Evolutionary conservation across 257 asterid genomes (phyloP).

Genomic region (Lithospermum erythrorhizon): DNA sequence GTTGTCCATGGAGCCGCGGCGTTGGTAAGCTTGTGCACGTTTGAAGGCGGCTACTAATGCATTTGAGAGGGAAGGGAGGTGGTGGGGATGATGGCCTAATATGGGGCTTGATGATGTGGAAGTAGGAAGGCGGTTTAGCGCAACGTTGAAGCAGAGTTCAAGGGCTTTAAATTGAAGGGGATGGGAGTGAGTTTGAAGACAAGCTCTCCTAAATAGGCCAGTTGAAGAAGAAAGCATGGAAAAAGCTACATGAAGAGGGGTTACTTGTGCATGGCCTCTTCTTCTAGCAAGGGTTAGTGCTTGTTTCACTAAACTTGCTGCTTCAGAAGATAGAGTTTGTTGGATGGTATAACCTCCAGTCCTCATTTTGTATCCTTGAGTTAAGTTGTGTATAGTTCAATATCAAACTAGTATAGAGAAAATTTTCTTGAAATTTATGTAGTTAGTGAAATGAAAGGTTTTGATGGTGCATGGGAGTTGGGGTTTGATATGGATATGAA

Average conservation of each 20-base stretch:
- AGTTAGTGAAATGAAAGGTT: background rate
- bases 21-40: constrained; percentile 90
- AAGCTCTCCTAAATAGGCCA: constrained; percentile 56
- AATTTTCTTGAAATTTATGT: background rate
- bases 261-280: constrained; percentile 91
- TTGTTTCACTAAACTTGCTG: constrained; percentile 48
- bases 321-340: constrained; percentile 48
- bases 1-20: constrained; percentile 58
- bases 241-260: constrained; percentile 85
- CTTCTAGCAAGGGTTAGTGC: constrained; percentile 58
- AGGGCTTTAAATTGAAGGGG: constrained; percentile 90
- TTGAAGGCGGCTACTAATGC: constrained; percentile 91
- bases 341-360: constrained; percentile 60
- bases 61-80: constrained; percentile 57
- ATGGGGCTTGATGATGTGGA: constrained; percentile 36
- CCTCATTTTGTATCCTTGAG: constrained; percentile 34
- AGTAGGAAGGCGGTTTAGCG: constrained; percentile 76
- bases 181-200: constrained; percentile 67
- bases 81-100: constrained; percentile 25
- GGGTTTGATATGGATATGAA: constrained; percentile 11
- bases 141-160: constrained; percentile 92
- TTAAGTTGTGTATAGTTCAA: background rate
- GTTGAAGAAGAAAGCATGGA: constrained; percentile 52
- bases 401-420: background rate
- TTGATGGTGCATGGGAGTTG: constrained; percentile 2